These are phyloP conservation scores for Henckelia pumila DNA, from an alignment of 257 asterid species.

Conservation along the genomic window DNA sequence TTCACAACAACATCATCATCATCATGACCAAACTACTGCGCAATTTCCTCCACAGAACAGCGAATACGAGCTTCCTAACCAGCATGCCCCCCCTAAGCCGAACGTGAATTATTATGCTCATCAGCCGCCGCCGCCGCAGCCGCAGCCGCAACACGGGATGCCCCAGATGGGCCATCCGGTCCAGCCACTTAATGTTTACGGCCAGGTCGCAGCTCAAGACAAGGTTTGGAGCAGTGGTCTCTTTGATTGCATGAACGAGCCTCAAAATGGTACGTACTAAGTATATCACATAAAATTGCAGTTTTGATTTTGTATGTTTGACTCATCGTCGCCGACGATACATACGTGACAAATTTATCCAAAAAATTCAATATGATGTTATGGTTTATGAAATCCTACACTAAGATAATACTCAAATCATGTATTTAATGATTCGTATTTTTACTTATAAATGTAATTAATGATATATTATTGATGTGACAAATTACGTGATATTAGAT, in stretches of 20 bases:
- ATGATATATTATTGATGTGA: no score
- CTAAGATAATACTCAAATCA: no score
- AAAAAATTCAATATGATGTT: no score
- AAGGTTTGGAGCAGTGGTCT: slow-evolving; percentile 42
- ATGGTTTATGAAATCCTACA: no score
- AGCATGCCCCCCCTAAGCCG: neutral
- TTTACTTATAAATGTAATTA: no score
- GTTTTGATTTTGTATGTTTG: no score
- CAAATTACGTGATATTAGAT: no score
- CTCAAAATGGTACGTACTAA: slow-evolving; percentile 47
- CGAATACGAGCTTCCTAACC: neutral
- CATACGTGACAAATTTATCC: no score
- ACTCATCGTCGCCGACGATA: no score
- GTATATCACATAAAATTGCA: no score
- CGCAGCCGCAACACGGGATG: no score
- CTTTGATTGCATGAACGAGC: slow-evolving; percentile 56
- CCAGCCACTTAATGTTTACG: neutral
- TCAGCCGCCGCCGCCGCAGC: neutral
- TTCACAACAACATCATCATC: neutral
- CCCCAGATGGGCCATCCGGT: neutral
- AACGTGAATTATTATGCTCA: neutral
- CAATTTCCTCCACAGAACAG: neutral
- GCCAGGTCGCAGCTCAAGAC: neutral
- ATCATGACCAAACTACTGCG: neutral
- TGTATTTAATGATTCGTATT: no score